Evolutionary conservation across 2,329 filamentous ascomycete genomes (phyloP), one percentile per base, ranked within the genome.

Genomic region (Calonectria henricotiae): DNA sequence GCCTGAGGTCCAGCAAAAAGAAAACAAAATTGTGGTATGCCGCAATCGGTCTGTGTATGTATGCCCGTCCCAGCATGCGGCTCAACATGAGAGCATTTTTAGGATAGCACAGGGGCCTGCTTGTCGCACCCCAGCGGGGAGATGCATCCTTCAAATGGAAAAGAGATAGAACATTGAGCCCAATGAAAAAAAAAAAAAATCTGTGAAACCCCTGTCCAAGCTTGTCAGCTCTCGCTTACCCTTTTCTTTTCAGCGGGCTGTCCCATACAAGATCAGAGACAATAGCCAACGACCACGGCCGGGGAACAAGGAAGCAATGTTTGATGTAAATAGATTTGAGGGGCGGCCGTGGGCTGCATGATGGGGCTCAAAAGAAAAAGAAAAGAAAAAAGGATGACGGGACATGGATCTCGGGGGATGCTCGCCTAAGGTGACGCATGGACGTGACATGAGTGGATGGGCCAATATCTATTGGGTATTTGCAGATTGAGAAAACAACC

Each of bases 241-340:
- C 5, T 30, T 13, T 15, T 25, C 37, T 27, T 43, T 37, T 43
- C n/a, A n/a, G 35, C 49, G 49, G 13, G 32, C 51, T 43, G 20
- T 43, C 23, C 23, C 1, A 23, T 20, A 15, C 39, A 13, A 13
- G 25, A 32, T 20, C 15, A 12, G 39, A 30, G 25, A 4, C 37
- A 30, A 23, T 11, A 23, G 8, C 7, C 5, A 12, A 13, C 51
- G 37, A 35, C 12, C 20, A 25, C 35, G 51, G 32, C 35, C 51
- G 13, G 5, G 8, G 20, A 25, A 15, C 51, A 58, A 58, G 51
- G 55, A 61, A 61, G 55, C 37, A 61, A 61, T 61, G 51, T 58
- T 58, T 58, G 51, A 61, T 61, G 55, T 41, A 30, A 44, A 61
- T 61, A 43, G 55, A 61, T 61, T 61, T n/a, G 55, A 41, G 55